A percentile compares a stretch with the other conserved stretches of the same genome.
Evolutionary conservation across 371 early-diverging fungal species (phyloP).

Genomic region (Mucor ambiguus): DNA sequence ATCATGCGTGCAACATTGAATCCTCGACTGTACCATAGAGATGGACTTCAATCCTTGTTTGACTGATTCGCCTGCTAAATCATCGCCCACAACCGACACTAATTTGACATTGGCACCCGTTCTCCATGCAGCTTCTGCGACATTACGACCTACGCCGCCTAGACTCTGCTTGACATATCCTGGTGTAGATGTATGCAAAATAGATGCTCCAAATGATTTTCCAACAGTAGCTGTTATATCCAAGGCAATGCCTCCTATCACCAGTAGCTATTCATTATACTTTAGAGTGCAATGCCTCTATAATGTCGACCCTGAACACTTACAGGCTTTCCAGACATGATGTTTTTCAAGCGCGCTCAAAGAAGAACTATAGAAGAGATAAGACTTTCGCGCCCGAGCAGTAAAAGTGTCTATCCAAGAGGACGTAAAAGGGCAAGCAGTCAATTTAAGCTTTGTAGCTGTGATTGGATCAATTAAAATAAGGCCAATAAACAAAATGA

Average conservation of each 20-base stretch:
- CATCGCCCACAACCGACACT: slow-evolving; percentile 74
- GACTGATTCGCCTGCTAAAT: slow-evolving; percentile 63
- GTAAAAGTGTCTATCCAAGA: neutral
- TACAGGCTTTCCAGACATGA: slow-evolving; percentile 16
- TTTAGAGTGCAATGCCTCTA: neutral
- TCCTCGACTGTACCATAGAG: slow-evolving; percentile 52
- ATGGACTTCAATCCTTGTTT: slow-evolving; percentile 51
- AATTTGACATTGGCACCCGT: slow-evolving; percentile 64
- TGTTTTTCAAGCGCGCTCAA: neutral
- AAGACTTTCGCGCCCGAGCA: neutral
- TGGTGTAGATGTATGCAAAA: slow-evolving; percentile 70
- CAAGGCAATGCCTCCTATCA: slow-evolving; percentile 84
- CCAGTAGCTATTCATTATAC: slow-evolving; percentile 46
- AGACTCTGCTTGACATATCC: slow-evolving; percentile 67
- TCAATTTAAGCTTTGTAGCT: slow-evolving; percentile 1
- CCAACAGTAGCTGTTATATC: slow-evolving; percentile 69
- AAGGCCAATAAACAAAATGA: slow-evolving; percentile 12
- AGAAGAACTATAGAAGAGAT: neutral
- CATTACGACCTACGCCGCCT: slow-evolving; percentile 93
- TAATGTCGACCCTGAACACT: neutral
- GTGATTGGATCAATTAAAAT: slow-evolving; percentile 16
- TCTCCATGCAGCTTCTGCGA: slow-evolving; percentile 79
- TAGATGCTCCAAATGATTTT: slow-evolving; percentile 11
- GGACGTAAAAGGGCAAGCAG: neutral
- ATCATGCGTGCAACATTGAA: neutral